Base-by-base conservation (phyloP, 306 rosid genomes). In the Quercus berberidifolia region DNA sequence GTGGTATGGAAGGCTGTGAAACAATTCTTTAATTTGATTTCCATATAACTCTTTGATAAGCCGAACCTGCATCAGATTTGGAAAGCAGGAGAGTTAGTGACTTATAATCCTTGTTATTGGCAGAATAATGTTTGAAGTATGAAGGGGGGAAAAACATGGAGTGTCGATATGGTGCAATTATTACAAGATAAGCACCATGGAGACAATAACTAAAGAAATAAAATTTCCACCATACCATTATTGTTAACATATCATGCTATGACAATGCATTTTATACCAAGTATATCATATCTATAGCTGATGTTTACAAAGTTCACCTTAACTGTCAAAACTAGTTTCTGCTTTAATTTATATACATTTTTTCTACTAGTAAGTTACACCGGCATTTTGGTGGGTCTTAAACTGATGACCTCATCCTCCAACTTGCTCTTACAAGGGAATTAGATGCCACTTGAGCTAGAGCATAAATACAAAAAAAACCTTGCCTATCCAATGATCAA, bases 41-140 rank as follows among this genome's bases (percentile, higher is more conserved):
- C 99, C 98, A 77, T 91, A 95, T 68, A 95, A 92, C 83, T 95
- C 99, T 91, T 95, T 95, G 84, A 84, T 87, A 71, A 95, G 97
- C 77, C 92, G 87, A 79, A 95, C 99, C 99, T 95, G 85, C 85
- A 86, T 18, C 62, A 74, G 55, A 80, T 80, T 79, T 73, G 31
- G 33, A 56, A 57, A 67, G 68, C 35, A 43, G 30, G 21, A 67
- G 72, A 30, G 31, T 6, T 31, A 38, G 31, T 35, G 19, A 51
- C 55, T 5, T 68, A 35, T 68, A 35, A 46, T 46, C 20, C 75
- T 30, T 76, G 51, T 76, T 73, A 63, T 31, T 20, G 71, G 62
- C 81, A 84, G 46, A 74, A 79, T 11, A 33, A 60, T 52, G 20
- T 18, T 33, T 46, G 54, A 46, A 46, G 14, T 67, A 67, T 18